A percentile compares a stretch with the other conserved stretches of the same genome.
Conservation (phyloP, 2,329 filamentous ascomycete species). For the Aspergillus fumigatiaffinis region DNA sequence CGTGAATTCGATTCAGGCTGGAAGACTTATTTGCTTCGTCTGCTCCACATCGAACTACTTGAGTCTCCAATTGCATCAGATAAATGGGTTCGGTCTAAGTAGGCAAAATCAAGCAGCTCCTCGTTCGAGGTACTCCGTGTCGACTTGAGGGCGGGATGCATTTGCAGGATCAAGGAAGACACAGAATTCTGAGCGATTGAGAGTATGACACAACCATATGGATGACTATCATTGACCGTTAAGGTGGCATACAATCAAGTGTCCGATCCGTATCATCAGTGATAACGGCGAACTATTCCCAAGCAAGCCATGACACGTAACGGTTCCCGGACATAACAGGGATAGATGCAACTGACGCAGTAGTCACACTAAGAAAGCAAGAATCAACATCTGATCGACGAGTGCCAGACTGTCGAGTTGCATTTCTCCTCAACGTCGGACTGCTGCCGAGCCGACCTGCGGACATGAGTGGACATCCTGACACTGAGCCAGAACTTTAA, state of each 20-base stretch:
- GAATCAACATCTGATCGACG: background rate
- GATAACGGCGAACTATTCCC: slow-evolving; percentile 16
- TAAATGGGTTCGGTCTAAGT: background rate
- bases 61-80: background rate
- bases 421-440: no score
- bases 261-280: background rate
- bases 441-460: background rate
- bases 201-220: no score
- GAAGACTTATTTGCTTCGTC: background rate
- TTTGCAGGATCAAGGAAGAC: background rate
- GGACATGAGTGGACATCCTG: background rate
- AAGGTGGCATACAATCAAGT: background rate
- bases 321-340: slow-evolving; percentile 8
- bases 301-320: slow-evolving; percentile 31
- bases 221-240: background rate
- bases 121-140: background rate
- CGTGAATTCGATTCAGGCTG: background rate
- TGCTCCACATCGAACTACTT: background rate
- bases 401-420: background rate
- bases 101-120: background rate
- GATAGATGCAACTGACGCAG: slow-evolving; percentile 3
- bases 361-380: slow-evolving; percentile 8
- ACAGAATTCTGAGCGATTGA: no score
- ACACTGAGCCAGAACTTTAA: background rate
- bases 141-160: background rate